Conservation (phyloP, 495 filamentous ascomycete species). For the Aspergillus incahuasiensis region DNA sequence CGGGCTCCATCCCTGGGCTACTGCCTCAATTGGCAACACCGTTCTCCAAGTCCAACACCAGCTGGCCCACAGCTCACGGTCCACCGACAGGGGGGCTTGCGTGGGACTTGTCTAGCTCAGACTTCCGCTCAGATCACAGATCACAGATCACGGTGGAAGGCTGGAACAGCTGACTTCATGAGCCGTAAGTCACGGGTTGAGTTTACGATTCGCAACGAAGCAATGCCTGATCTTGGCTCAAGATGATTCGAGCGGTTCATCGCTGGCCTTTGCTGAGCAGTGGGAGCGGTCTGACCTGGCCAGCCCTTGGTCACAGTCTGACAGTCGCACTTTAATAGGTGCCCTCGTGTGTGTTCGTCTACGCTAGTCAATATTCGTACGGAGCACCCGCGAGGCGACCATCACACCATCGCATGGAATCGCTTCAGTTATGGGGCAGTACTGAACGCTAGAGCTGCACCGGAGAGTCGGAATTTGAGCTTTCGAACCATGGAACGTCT, state of each 20-base stretch:
- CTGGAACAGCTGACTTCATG: neutral
- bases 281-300: neutral
- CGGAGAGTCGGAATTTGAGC: neutral
- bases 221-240: neutral
- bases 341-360: neutral
- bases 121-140: neutral
- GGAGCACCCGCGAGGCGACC: neutral
- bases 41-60: constrained; percentile 1
- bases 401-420: constrained; percentile 1
- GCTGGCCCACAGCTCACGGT: neutral
- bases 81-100: neutral
- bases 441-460: too few species aligned
- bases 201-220: neutral
- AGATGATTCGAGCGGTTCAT: neutral
- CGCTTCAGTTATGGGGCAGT: neutral
- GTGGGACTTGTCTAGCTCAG: neutral
- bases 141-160: neutral
- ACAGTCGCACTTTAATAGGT: neutral
- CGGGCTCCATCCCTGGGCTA: constrained; percentile 4
- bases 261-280: neutral
- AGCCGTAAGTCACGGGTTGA: neutral
- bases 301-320: neutral
- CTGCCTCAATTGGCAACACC: neutral
- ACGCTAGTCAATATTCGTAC: neutral
- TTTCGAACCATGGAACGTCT: neutral